Evolutionary conservation across 495 filamentous ascomycete genomes (phyloP).

Genomic region (Pyrenopolyporus hunteri): DNA sequence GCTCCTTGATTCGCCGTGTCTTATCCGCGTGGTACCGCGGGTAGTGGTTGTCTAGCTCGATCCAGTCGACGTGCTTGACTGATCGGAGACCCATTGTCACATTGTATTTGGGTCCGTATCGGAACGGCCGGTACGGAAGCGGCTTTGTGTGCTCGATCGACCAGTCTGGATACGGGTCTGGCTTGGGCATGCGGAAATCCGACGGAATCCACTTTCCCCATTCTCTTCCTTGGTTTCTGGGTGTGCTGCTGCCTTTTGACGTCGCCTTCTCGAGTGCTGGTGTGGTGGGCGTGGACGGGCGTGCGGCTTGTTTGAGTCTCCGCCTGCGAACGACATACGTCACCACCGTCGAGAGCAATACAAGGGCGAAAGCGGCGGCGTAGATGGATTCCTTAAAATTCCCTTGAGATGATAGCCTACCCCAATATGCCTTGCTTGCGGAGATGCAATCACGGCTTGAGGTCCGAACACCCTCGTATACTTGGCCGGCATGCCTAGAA

Average conservation of each 20-base stretch:
- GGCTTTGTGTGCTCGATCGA: slow-evolving; percentile 72
- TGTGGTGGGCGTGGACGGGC: slow-evolving; percentile 35
- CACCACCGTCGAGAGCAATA: slow-evolving; percentile 20
- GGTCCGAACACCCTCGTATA: slow-evolving; percentile 7
- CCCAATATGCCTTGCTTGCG: slow-evolving; percentile 7
- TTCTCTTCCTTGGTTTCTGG: slow-evolving; percentile 33
- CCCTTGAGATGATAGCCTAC: not conserved
- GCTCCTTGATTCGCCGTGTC: slow-evolving; percentile 69
- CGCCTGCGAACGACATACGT: slow-evolving; percentile 25
- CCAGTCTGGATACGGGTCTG: slow-evolving; percentile 74
- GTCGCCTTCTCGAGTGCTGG: slow-evolving; percentile 30
- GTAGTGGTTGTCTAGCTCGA: slow-evolving; percentile 87
- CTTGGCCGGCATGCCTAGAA: slow-evolving; percentile 2
- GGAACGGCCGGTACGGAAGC: slow-evolving; percentile 83
- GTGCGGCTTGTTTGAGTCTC: slow-evolving; percentile 11
- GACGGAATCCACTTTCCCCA: slow-evolving; percentile 71
- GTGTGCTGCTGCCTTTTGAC: slow-evolving; percentile 1
- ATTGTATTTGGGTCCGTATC: slow-evolving; percentile 73
- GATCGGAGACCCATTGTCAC: slow-evolving; percentile 84
- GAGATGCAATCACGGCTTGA: slow-evolving; percentile 5
- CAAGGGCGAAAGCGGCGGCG: slow-evolving; percentile 8
- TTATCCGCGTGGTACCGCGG: slow-evolving; percentile 78
- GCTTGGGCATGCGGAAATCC: slow-evolving; percentile 70
- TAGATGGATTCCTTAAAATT: slow-evolving; percentile 5
- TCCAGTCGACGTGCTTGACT: slow-evolving; percentile 84